These are phyloP conservation scores for Theileria parva DNA, from an alignment of 169 alveolate species.

Conservation along the genomic window DNA sequence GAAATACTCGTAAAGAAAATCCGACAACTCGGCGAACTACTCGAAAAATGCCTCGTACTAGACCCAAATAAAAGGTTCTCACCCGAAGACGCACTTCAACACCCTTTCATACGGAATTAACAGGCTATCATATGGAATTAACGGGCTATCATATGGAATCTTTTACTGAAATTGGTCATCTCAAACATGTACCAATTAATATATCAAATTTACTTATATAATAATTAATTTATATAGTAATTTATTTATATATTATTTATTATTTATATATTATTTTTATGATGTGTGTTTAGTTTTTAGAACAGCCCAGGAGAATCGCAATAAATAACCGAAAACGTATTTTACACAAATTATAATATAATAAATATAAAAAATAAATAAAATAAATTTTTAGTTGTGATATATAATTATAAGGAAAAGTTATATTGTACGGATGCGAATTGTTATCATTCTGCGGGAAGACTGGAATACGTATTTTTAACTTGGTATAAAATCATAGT, in stretches of 20 bases:
- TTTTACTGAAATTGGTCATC: neutral
- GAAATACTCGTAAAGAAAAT: constrained; percentile 67
- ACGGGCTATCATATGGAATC: neutral
- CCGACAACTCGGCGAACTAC: constrained; percentile 88
- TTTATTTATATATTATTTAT: too few species aligned
- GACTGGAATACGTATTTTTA: constrained; percentile 56
- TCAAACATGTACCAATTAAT: neutral
- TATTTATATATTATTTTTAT: too few species aligned
- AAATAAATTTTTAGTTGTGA: constrained; percentile 54
- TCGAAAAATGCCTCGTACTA: constrained; percentile 89
- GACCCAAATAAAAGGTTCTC: constrained; percentile 94
- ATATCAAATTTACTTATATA: neutral
- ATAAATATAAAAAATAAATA: too few species aligned
- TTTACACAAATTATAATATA: too few species aligned
- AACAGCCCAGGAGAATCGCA: constrained; percentile 43
- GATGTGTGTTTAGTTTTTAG: constrained; percentile 27
- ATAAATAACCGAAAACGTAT: constrained; percentile 57
- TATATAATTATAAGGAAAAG: constrained; percentile 51
- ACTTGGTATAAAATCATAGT: neutral
- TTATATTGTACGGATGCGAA: constrained; percentile 74
- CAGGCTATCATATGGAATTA: constrained; percentile 17
- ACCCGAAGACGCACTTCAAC: constrained; percentile 94
- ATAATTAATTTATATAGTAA: too few species aligned
- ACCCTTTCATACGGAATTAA: constrained; percentile 86
- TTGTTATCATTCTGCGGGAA: constrained; percentile 78